Evolutionary conservation across 1,139 yeast genomes (phyloP).

Genomic region (Debaryomyces sp.): DNA sequence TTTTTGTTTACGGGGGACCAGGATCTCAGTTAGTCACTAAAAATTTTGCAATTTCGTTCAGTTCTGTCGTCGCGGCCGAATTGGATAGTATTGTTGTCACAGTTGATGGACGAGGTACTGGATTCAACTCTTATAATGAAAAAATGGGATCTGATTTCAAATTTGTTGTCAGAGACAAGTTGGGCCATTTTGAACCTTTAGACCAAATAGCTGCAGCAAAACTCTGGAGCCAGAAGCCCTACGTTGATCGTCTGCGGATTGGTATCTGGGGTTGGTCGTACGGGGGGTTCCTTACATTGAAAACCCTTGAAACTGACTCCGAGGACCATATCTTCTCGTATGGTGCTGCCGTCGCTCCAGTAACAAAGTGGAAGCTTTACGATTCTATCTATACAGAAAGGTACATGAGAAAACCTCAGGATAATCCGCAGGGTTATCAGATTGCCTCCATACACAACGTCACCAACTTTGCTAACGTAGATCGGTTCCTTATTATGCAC

Average conservation of each 20-base stretch:
- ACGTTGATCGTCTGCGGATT: slow-evolving; percentile 59
- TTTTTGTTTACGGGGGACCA: slow-evolving; percentile 83
- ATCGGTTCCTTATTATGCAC: slow-evolving; percentile 69
- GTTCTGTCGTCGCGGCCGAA: slow-evolving; percentile 68
- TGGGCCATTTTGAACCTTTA: slow-evolving; percentile 68
- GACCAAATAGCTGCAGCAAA: slow-evolving; percentile 76
- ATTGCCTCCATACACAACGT: slow-evolving; percentile 56
- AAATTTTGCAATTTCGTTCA: slow-evolving; percentile 56
- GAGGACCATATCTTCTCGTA: slow-evolving; percentile 61
- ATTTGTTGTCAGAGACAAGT: slow-evolving; percentile 62
- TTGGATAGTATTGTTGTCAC: slow-evolving; percentile 74
- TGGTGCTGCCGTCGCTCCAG: slow-evolving; percentile 82
- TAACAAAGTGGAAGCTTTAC: slow-evolving; percentile 74
- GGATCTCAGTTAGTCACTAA: slow-evolving; percentile 70
- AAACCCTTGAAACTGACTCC: slow-evolving; percentile 68
- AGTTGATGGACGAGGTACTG: slow-evolving; percentile 85
- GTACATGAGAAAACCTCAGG: slow-evolving; percentile 71
- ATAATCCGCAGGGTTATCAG: slow-evolving; percentile 59
- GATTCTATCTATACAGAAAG: slow-evolving; percentile 81
- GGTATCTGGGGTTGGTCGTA: slow-evolving; percentile 88
- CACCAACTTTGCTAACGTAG: slow-evolving; percentile 49
- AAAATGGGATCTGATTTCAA: slow-evolving; percentile 52
- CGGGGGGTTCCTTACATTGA: slow-evolving; percentile 77
- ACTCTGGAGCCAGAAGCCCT: slow-evolving; percentile 54
- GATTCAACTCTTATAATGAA: slow-evolving; percentile 51